Base-by-base conservation (phyloP, 2,329 filamentous ascomycete genomes). In the Rhexocercosporidium sp. region DNA sequence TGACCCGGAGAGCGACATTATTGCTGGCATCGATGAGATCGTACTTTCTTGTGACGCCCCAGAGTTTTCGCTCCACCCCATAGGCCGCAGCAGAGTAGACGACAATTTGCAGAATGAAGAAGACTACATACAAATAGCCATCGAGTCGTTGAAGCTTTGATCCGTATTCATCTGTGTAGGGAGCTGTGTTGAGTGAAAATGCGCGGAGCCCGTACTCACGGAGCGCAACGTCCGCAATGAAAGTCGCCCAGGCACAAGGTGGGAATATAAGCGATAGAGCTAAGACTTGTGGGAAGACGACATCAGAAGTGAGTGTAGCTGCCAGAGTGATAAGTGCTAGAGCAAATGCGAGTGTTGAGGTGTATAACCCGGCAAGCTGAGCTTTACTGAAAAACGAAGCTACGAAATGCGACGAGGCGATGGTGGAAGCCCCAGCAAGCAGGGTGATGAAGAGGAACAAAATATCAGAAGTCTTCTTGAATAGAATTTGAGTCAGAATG, bases 361-460 rank as follows among this genome's bases (percentile, higher is more conserved):
- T 82, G 1, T 86, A 84, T 66, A 90, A 89, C 29, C 88, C 88
- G 41, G 86, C 88, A 12, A 91, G 81, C 69, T 90, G 88, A 1
- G 88, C 84, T 71, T 87, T 89, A 68, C 81, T 83, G 78, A 90
- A 91, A 72, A 90, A 86, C 18, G 85, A 83, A 0, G 84, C 88
- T 22, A 86, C 84, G 59, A 90, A 86, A 34, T 73, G 71, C 6
- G 69, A 60, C 7, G 69, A 72, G 12, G 54, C 51, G 31, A 72
- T 70, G 1, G 69, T 66, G 5, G 73, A 73, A 12, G 60, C 66
- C 25, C 70, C 69, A 27, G 70, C 70, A 14, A 74, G 59, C 3
- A 74, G 59, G 1, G 69, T 73, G 14, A 72, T 62, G 64, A 71
- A 72, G 1, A 75, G 54, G 53, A 75, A 65, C 5, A 75, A 53